Base-by-base conservation (phyloP, 176 grass and related monocot genomes). In the Chrysopogon serrulatus region DNA sequence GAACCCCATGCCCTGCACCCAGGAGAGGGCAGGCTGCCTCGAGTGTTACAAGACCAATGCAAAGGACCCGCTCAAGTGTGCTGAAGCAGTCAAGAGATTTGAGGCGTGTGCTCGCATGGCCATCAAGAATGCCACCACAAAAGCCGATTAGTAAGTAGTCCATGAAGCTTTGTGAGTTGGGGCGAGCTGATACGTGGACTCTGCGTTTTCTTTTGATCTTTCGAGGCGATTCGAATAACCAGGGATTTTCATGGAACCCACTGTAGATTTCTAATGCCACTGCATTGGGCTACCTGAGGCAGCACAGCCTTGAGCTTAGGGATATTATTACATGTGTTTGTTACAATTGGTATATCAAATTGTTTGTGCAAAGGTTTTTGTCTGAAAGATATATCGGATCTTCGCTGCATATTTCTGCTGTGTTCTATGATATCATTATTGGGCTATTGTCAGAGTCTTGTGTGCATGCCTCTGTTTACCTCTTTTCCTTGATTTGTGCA, bases 11-110 rank as follows among this genome's bases (percentile, higher is more conserved):
- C 84, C 87, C 2, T 98, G 95, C 12, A 54, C 85, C 28, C 83
- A 66, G 35, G 88, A 95, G 84, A 98, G 88, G 42, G 84, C 41
- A 10, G 57, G 27, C 45, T 95, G 95, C 89, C 88, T 86, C 0
- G 73, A 89, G 15, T 98, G 95, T 53, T 98, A 98, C 75, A 86
- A 91, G 88, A 88, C 90, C 67, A 79, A 93, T n/a, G 53, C 35
- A 12, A 81, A 82, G 16, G 90, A 98, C 65, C 95, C 92, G 3
- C 90, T 98, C 47, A 94, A 95, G 77, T 98, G 95, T 48, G 90
- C 90, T 13, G 81, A 90, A 68, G 83, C 79, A 0, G 90, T 98
- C 56, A 94, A 82, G 79, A 85, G 75, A 83, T 97, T 94, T 49
- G 87, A 91, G 39, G 85, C 85, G 0, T 97, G 90, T 6, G 90